Base-by-base conservation (phyloP, 768 basidiomycete genomes). In the Pleurotus eryngii region DNA sequence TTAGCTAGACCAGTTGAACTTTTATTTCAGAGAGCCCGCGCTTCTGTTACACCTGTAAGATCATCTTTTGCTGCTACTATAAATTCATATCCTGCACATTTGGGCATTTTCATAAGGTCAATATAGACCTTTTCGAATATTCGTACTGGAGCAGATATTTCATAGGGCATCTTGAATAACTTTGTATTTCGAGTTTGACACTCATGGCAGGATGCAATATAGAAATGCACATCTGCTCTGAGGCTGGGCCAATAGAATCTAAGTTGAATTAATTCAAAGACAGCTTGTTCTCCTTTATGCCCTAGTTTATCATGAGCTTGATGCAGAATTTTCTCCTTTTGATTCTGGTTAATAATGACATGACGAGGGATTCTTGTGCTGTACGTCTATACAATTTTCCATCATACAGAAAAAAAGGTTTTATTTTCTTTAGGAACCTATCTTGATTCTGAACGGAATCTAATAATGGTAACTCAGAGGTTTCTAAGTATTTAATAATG, bases 51-150 rank as follows among this genome's bases (percentile, higher is more conserved):
- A 48, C 63, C 57, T 0, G 70, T 65, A 0, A 74, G 46, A 48
- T 72, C 71, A 64, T 74, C 70, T 30, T 60, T 51, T 0, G 65
- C 66, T n/a, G 64, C 60, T 0, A 68, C 63, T 2, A 75, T 66
- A 14, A 59, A 70, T 0, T 17, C 49, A 15, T 48, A 65, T 42
- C 61, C 60, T 45, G 43, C 20, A 3, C 57, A 38, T 17, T 46
- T 58, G 46, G 67, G 65, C 70, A 72, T 70, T 46, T 57, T 18
- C 64, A 72, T 68, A 0, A 68, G 62, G 55, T 73, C 70, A 5
- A 67, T 54, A 26, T 65, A 64, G 0, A 66, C 58, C 12, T 63
- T 64, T 12, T 59, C 43, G 46, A 72, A 68, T 0, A 70, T 18
- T 0, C 57, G 43, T 0, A 38, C 17, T 5, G 24, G 24, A 5